Conservation (phyloP, 2,329 filamentous ascomycete species). For the Delphinella strobiligena region DNA sequence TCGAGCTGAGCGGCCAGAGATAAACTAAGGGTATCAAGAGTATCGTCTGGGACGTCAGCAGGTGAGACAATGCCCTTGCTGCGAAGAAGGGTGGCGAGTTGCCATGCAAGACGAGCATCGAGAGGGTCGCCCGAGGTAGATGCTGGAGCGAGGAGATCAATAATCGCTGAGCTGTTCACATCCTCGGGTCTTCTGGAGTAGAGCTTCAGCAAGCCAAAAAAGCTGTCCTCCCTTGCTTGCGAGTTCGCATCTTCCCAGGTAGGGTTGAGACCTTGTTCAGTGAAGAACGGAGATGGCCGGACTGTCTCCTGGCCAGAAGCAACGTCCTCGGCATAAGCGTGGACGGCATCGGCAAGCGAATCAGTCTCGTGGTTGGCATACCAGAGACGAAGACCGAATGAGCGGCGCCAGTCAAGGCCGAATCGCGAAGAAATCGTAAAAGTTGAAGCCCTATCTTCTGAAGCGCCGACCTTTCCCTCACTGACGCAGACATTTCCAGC, state of each 20-base stretch:
- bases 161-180: constrained; percentile 13
- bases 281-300: constrained; percentile 60
- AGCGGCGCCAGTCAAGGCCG: constrained; percentile 81
- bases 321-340: constrained; percentile 62
- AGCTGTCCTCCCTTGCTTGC: constrained; percentile 56
- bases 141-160: constrained; percentile 58
- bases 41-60: constrained; percentile 14
- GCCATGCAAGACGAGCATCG: constrained; percentile 70
- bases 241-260: constrained; percentile 50
- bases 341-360: constrained; percentile 59
- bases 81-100: constrained; percentile 53
- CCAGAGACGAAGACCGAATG: constrained; percentile 84
- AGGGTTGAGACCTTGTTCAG: constrained; percentile 45
- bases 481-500: constrained; percentile 78
- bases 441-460: constrained; percentile 68
- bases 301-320: constrained; percentile 55
- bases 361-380: constrained; percentile 63
- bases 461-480: constrained; percentile 58
- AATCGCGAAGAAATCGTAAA: constrained; percentile 80
- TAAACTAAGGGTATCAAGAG: constrained; percentile 56
- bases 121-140: constrained; percentile 65
- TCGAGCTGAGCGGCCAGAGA: constrained; percentile 22
- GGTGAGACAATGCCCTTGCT: constrained; percentile 17
- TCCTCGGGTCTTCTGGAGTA: constrained; percentile 51
- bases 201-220: constrained; percentile 78